Conservation (phyloP, 2,329 filamentous ascomycete genomes). For the Epichloe bromicola region DNA sequence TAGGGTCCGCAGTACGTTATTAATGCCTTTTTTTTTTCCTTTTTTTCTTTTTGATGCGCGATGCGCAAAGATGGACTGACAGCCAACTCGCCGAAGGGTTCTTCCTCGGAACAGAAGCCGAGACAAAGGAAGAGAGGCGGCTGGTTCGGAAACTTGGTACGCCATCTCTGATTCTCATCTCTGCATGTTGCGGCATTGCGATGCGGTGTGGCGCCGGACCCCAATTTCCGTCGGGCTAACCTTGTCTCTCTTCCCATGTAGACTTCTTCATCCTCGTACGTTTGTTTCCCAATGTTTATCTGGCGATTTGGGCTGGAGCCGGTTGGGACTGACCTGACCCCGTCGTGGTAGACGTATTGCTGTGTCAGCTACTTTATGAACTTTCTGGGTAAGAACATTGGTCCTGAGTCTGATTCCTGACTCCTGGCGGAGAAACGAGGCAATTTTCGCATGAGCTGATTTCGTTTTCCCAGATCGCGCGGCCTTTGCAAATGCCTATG, state of each 20-base stretch:
- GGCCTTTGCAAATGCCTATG: background rate
- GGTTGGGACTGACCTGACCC: too few species aligned
- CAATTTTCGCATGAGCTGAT: slow-evolving; percentile 32
- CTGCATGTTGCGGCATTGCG: background rate
- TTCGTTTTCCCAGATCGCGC: background rate
- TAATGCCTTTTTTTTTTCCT: too few species aligned
- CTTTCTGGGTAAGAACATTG: slow-evolving; percentile 25
- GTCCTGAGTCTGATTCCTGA: slow-evolving; percentile 12
- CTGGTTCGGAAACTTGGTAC: background rate
- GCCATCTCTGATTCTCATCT: background rate
- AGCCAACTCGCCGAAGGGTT: background rate
- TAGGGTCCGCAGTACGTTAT: too few species aligned
- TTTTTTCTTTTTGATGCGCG: background rate
- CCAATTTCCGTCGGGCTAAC: too few species aligned
- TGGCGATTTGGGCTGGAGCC: too few species aligned
- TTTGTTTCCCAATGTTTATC: background rate
- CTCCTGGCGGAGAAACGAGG: too few species aligned
- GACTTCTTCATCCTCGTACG: slow-evolving; percentile 37
- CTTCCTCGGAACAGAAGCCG: background rate
- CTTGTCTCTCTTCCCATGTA: background rate
- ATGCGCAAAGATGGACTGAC: background rate
- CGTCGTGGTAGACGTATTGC: slow-evolving; percentile 34
- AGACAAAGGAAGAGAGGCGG: background rate
- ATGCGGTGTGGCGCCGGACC: background rate
- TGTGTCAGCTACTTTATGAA: slow-evolving; percentile 45